These are phyloP conservation scores for Lotmaria passim DNA, from an alignment of 208 protist species.

Conservation along the genomic window DNA sequence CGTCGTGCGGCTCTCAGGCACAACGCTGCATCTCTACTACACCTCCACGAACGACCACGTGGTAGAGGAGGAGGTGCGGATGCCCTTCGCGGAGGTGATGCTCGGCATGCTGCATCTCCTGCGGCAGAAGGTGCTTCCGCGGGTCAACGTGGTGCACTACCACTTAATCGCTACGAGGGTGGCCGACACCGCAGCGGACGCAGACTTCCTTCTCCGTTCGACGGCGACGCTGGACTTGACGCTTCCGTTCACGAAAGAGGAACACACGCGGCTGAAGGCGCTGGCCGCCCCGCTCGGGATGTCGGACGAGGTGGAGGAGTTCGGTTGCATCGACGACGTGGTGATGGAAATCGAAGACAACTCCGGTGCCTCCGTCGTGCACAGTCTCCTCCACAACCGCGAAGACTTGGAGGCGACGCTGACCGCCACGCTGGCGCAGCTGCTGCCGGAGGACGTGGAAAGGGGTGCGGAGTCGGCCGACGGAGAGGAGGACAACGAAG, in stretches of 20 bases:
- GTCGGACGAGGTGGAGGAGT: slow-evolving; percentile 58
- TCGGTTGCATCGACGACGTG: slow-evolving; percentile 70
- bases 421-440: slow-evolving; percentile 82
- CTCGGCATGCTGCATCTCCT: slow-evolving; percentile 75
- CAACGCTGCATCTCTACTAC: slow-evolving; percentile 84
- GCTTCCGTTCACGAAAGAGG: slow-evolving; percentile 62
- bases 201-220: slow-evolving; percentile 35
- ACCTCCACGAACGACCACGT: slow-evolving; percentile 75
- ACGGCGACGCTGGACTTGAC: slow-evolving; percentile 72
- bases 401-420: slow-evolving; percentile 83
- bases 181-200: slow-evolving; percentile 29
- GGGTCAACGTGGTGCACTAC: slow-evolving; percentile 82
- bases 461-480: slow-evolving; percentile 8
- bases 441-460: slow-evolving; percentile 75
- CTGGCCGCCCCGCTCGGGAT: slow-evolving; percentile 75
- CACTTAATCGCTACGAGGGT: slow-evolving; percentile 79
- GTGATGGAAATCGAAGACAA: slow-evolving; percentile 66
- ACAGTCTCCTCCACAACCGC: slow-evolving; percentile 77
- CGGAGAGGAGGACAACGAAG: slow-evolving; percentile 30
- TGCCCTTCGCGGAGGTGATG: slow-evolving; percentile 81
- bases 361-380: slow-evolving; percentile 62
- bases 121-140: slow-evolving; percentile 57
- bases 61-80: slow-evolving; percentile 76
- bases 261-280: slow-evolving; percentile 55
- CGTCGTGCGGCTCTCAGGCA: slow-evolving; percentile 70